A percentile compares a stretch with the other conserved stretches of the same genome.
Evolutionary conservation across 1,284 basidiomycete species (phyloP).

Genomic region (Anthracocystis panici-leucophaei): DNA sequence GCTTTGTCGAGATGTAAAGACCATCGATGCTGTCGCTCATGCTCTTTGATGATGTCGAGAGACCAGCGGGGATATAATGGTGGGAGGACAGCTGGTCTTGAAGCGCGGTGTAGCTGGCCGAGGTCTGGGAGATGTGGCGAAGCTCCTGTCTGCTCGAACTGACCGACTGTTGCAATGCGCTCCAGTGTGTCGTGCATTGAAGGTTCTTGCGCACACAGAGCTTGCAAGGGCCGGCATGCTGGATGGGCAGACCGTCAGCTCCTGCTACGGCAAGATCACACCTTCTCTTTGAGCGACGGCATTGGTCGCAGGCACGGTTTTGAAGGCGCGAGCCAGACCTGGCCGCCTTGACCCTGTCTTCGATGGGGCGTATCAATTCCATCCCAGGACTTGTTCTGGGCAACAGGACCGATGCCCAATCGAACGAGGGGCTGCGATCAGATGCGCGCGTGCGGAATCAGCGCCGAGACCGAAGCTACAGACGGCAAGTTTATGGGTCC

Average conservation of each 20-base stretch:
- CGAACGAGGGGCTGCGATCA: not conserved
- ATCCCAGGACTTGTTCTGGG: not conserved
- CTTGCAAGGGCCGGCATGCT: slow-evolving; percentile 41
- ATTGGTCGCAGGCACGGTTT: slow-evolving; percentile 51
- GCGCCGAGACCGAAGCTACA: not conserved
- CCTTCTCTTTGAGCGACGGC: slow-evolving; percentile 46
- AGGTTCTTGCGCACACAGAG: slow-evolving; percentile 50
- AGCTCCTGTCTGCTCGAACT: slow-evolving; percentile 49
- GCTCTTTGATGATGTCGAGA: slow-evolving; percentile 30
- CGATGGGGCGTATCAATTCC: slow-evolving; percentile 32
- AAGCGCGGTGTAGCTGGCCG: slow-evolving; percentile 38
- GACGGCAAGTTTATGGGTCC: not conserved
- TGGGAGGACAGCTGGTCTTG: slow-evolving; percentile 46
- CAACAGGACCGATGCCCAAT: not conserved
- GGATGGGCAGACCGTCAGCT: slow-evolving; percentile 37
- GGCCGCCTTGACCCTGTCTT: slow-evolving; percentile 39
- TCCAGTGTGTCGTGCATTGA: slow-evolving; percentile 48
- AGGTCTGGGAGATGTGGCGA: slow-evolving; percentile 45
- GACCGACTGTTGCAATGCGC: slow-evolving; percentile 42
- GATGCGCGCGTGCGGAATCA: not conserved
- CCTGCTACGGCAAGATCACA: slow-evolving; percentile 48
- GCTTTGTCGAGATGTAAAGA: slow-evolving; percentile 45
- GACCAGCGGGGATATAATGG: slow-evolving; percentile 28
- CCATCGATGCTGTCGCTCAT: slow-evolving; percentile 37
- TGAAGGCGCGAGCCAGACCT: slow-evolving; percentile 49